Evolutionary conservation across 1,284 basidiomycete species (phyloP).

Genomic region (Ceratobasidium sp.): DNA sequence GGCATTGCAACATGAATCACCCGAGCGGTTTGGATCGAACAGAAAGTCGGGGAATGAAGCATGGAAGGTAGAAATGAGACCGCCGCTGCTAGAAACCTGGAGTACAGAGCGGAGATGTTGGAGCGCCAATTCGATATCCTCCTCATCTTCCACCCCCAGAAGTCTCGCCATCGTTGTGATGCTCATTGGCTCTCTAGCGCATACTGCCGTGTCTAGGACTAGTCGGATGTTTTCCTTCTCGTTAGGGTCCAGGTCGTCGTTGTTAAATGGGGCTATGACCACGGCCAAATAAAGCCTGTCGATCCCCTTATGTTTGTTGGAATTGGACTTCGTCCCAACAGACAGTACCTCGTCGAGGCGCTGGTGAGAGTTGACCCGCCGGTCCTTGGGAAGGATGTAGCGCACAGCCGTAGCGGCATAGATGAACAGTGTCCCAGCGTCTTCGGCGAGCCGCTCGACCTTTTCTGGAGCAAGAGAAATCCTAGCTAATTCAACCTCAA

Average conservation of each 20-base stretch:
- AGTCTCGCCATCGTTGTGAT: neutral
- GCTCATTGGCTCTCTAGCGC: neutral
- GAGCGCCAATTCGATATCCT: neutral
- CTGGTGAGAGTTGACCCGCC: neutral
- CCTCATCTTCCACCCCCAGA: neutral
- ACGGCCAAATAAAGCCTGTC: neutral
- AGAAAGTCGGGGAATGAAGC: neutral
- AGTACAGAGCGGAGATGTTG: conserved; percentile 7
- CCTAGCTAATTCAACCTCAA: neutral
- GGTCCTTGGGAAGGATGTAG: neutral
- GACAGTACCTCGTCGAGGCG: neutral
- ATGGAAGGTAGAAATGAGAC: neutral
- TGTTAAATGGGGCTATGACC: neutral
- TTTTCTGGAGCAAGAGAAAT: neutral
- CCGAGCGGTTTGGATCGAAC: neutral
- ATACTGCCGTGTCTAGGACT: neutral
- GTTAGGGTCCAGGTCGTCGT: neutral
- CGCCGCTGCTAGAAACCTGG: neutral
- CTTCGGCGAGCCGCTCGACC: neutral
- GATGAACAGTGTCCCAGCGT: neutral
- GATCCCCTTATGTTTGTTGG: neutral
- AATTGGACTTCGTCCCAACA: neutral
- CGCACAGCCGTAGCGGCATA: conserved; percentile 18
- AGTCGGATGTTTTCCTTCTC: conserved; percentile 3
- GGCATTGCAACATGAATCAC: neutral